Evolutionary conservation across 139 green algal species (phyloP), one percentile per base, ranked within the genome.

Genomic region (Pycnococcus provasolii): DNA sequence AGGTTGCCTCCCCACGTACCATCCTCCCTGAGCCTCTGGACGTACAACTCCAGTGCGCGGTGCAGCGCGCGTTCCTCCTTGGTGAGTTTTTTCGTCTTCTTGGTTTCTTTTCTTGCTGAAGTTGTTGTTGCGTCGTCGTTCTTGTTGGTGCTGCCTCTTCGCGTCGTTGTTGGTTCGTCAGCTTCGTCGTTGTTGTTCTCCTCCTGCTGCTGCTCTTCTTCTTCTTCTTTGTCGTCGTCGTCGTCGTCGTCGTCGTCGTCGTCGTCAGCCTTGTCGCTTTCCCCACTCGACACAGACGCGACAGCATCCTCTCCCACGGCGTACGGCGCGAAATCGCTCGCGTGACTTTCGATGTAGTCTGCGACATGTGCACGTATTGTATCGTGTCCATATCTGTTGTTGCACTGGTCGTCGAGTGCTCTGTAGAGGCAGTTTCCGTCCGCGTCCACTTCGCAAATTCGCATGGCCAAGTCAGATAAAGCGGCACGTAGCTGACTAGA

Each of bases 371-470:
- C 43, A 2, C 41, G 3, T 13, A 60, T n/a, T 11, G 47, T 13
- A 11, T 37, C 55, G 44, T 73, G 57, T 1, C 51, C 68, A 45
- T 51, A 67, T 39, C 44, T 42, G 26, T 26, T 26, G 26, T 26
- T 26, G 26, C 26, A 26, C 45, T 80, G 75, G 26, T 77, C 75
- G 26, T 44, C 65, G 4, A 80, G 51, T 50, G 75, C 70, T 2
- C 75, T 43, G 62, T 77, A 80, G 52, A 80, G 77, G 54, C 75
- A 80, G 59, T 80, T 80, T 4, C 75, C 75, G 26, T 81, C 79
- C 7, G 73, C 65, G 41, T 42, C 41, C 0, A 84, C 73, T 7
- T 67, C 26, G 53, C 78, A 75, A 6, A 81, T 52, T 2, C 72
- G 48, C 63, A 84, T 60, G 5, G 68, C 76, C 15, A 73, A 53